Percentiles rank a stretch among this genome's conserved stretches.
phyloP scores from a whole-genome alignment of 2,329 filamentous ascomycete genomes.

The Sarocladium oryzae region DNA sequence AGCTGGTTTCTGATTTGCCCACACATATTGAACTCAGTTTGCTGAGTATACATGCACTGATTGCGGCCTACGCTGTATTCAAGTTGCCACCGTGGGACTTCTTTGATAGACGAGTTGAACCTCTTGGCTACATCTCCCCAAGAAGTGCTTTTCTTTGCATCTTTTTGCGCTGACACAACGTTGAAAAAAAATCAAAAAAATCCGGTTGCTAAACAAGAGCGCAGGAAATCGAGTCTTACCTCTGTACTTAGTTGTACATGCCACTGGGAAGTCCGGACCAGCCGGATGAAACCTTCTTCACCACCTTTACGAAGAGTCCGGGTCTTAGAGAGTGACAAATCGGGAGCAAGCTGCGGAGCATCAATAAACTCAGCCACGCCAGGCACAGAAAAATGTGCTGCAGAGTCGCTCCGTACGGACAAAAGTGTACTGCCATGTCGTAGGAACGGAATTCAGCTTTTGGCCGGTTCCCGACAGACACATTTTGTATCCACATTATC shows the following conservation, averaged over 20 bases:
- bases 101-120: background rate
- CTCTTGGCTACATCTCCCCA: background rate
- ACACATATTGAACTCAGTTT: background rate
- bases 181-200: no score
- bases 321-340: background rate
- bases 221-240: background rate
- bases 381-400: background rate
- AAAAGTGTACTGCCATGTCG: no score
- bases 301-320: background rate
- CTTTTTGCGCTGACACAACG: no score
- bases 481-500: no score
- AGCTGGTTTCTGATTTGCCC: background rate
- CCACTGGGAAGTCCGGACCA: background rate
- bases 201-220: no score
- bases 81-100: no score
- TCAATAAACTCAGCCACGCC: background rate
- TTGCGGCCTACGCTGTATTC: no score
- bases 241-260: no score
- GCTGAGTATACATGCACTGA: no score
- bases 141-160: no score
- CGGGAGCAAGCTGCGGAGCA: background rate
- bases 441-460: background rate
- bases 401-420: no score
- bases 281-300: conserved; percentile 9
- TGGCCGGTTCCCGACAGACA: background rate